These are phyloP conservation scores for Gaeumannomyces sp. DNA, from an alignment of 2,329 filamentous ascomycete species.

Conservation along the genomic window DNA sequence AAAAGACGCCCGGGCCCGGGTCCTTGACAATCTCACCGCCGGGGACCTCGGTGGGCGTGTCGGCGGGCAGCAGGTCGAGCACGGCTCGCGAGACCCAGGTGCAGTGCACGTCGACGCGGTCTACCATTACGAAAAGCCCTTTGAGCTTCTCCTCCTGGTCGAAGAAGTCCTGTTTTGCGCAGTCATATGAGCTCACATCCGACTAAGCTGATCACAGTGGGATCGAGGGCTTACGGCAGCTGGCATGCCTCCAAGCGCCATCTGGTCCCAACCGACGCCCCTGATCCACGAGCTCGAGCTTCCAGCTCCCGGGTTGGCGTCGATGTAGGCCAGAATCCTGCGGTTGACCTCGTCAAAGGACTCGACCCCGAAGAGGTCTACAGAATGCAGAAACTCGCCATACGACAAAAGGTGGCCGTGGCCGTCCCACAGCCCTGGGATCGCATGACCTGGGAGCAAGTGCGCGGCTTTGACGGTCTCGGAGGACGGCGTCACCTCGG, in stretches of 20 bases:
- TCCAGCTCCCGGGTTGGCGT: constrained; percentile 43
- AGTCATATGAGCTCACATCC: background rate
- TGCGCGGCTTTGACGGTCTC: constrained; percentile 22
- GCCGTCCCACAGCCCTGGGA: constrained; percentile 65
- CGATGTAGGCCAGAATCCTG: constrained; percentile 47
- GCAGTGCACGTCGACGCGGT: constrained; percentile 65
- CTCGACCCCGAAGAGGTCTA: constrained; percentile 54
- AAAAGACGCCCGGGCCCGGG: constrained; percentile 63
- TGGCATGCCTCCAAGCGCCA: constrained; percentile 58
- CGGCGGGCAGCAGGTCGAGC: constrained; percentile 50
- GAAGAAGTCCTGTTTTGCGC: constrained; percentile 43
- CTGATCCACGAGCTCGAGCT: constrained; percentile 54
- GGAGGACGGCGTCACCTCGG: constrained; percentile 31
- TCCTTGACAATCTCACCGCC: constrained; percentile 58
- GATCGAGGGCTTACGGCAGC: constrained; percentile 44
- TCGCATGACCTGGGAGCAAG: constrained; percentile 44
- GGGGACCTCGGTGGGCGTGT: constrained; percentile 45
- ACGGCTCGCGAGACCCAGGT: constrained; percentile 62
- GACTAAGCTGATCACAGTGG: background rate
- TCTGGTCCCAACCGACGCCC: constrained; percentile 67
- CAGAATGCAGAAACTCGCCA: constrained; percentile 60
- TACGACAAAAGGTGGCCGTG: constrained; percentile 63
- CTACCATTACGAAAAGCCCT: constrained; percentile 60
- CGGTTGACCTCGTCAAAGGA: constrained; percentile 48
- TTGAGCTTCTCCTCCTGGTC: constrained; percentile 44